A percentile compares a stretch with the other conserved stretches of the same genome.
These are phyloP conservation scores for Barnettozyma sp. DNA, from an alignment of 805 yeast species.

Conservation along the genomic window DNA sequence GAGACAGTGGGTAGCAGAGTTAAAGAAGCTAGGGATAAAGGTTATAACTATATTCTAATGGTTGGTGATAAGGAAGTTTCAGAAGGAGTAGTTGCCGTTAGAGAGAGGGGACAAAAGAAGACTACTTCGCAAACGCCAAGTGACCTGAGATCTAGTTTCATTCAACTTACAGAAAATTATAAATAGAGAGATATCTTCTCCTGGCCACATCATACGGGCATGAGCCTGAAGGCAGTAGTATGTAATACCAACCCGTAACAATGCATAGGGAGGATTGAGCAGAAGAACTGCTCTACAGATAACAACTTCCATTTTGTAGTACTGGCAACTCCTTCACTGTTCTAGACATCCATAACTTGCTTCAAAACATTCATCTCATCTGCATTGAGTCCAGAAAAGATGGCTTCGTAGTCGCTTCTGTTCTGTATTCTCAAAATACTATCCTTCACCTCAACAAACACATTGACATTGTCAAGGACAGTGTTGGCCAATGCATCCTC, in stretches of 20 bases:
- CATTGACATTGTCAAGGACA: constrained; percentile 70
- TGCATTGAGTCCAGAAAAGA: not conserved
- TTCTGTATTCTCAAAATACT: constrained; percentile 1
- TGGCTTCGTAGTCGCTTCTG: not conserved
- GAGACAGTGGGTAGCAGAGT: constrained; percentile 79
- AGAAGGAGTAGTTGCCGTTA: constrained; percentile 12
- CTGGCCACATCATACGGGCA: too few relatives aligned
- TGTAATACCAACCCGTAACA: not conserved
- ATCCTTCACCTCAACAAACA: constrained; percentile 33
- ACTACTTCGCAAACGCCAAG: not conserved
- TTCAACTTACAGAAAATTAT: constrained; percentile 1
- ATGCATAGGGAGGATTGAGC: too few relatives aligned
- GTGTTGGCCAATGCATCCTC: constrained; percentile 80
- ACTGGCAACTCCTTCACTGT: not conserved
- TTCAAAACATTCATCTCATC: constrained; percentile 3
- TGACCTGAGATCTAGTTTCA: not conserved
- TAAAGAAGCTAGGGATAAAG: constrained; percentile 67
- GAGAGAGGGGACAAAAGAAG: constrained; percentile 2
- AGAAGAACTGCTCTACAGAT: not conserved
- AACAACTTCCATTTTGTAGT: not conserved
- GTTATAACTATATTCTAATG: constrained; percentile 74
- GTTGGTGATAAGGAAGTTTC: constrained; percentile 82
- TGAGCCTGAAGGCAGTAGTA: too few relatives aligned
- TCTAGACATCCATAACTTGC: constrained; percentile 1
- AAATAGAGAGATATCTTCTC: constrained; percentile 1